Evolutionary conservation across 2,329 filamentous ascomycete genomes (phyloP), one percentile per base, ranked within the genome.

Genomic region (Aspergillus clavatus): DNA sequence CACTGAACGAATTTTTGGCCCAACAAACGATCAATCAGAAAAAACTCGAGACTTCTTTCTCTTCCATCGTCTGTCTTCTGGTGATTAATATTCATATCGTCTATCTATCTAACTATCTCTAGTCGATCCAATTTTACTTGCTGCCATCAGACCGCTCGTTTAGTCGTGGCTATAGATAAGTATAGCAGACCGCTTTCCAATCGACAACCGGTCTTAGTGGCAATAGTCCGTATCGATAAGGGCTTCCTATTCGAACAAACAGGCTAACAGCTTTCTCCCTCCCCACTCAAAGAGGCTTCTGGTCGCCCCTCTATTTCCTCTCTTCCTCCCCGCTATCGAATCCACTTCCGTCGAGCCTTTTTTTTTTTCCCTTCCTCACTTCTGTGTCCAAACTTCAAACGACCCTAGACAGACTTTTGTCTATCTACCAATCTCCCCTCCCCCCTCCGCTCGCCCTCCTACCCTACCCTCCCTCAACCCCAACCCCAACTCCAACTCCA

Each of bases 141-240:
- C 24, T 24, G 31, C 31, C 31, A 35, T 35, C 31, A 35, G 31
- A 6, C 16, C 31, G 11, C 8, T 6, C 2, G 16, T 35, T 10
- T 14, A 19, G 14, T 35, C 18, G 31, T 18, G 8, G 16, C 31
- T 35, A 16, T 11, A 7, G 5, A 35, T 18, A 11, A 21, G n/a
- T 33, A 33, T 38, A 23, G 16, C 22, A 28, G n/a, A 6, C 16
- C 24, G 48, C 54, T 54, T n/a, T n/a, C n/a, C n/a, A n/a, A n/a
- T n/a, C n/a, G n/a, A n/a, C n/a, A n/a, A n/a, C n/a, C n/a, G n/a
- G n/a, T n/a, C n/a, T n/a, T n/a, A n/a, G n/a, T n/a, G n/a, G n/a
- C n/a, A n/a, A n/a, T n/a, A n/a, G n/a, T n/a, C n/a, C n/a, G 56
- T 67, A 69, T 71, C 67, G 67, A 70, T 70, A 71, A 70, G 66